These are phyloP conservation scores for Vigna nakashimae DNA, from an alignment of 306 rosid genomes.

Conservation along the genomic window DNA sequence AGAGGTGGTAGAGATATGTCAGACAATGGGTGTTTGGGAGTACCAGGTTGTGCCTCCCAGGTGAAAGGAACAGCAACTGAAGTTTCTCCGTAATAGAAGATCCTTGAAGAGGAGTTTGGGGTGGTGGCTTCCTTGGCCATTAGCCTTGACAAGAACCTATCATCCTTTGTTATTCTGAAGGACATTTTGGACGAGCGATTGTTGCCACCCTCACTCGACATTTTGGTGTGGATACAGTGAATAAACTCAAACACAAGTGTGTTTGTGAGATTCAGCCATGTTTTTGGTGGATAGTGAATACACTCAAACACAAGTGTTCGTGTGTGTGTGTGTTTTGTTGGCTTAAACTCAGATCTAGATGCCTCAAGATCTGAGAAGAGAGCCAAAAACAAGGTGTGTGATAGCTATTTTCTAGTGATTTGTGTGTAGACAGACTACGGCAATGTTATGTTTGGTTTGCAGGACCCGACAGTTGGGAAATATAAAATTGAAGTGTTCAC, in stretches of 20 bases:
- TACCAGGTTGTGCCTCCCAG: slow-evolving; percentile 60
- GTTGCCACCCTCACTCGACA: slow-evolving; percentile 30
- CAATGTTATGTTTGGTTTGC: slow-evolving; percentile 20
- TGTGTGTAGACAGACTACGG: too few relatives aligned
- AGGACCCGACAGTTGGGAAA: background rate
- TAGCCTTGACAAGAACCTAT: slow-evolving; percentile 43
- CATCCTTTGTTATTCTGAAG: slow-evolving; percentile 46
- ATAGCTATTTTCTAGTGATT: too few relatives aligned
- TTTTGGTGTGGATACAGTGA: background rate
- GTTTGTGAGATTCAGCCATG: too few relatives aligned
- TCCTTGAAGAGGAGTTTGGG: slow-evolving; percentile 48
- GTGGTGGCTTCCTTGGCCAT: slow-evolving; percentile 44
- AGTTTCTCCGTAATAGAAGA: slow-evolving; percentile 49
- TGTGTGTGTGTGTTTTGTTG: background rate
- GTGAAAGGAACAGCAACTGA: slow-evolving; percentile 52
- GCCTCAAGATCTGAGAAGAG: slow-evolving; percentile 37
- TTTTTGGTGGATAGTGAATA: background rate
- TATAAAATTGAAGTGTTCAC: slow-evolving; percentile 39
- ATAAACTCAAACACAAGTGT: background rate
- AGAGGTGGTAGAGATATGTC: slow-evolving; percentile 50
- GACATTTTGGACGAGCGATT: slow-evolving; percentile 46
- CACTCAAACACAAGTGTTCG: too few relatives aligned
- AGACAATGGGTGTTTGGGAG: slow-evolving; percentile 54
- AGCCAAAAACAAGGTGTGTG: too few relatives aligned
- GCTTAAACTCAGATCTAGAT: slow-evolving; percentile 34